Evolutionary conservation across 1,139 yeast genomes (phyloP), one percentile per base, ranked within the genome.

Genomic region (Lodderomyces elongisporus): DNA sequence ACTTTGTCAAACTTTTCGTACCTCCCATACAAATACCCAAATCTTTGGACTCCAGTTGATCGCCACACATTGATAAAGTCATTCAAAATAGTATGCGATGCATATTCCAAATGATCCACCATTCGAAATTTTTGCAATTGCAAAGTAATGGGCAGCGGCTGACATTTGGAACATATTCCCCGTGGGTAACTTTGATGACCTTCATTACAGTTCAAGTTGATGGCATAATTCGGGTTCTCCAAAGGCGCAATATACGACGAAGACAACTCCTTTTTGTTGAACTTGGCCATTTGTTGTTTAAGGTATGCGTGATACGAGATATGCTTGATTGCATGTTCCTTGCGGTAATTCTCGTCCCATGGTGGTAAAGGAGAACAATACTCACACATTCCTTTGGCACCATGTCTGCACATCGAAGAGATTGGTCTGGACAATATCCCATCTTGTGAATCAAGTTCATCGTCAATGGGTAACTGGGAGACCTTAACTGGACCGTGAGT

Each of bases 81-180:
- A 54, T 91, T 85, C 38, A 93, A 74, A 23, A 88, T 73, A 4
- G 68, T 65, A 30, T 88, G 76, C 41, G 76, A 77, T 14, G 88
- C 79, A 57, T 89, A 85, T 56, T 91, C 97, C 20, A 91, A 93
- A 61, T 93, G 97, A 57, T 93, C 99, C 14, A 93, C 95, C 96
- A 91, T 85, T 50, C 99, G 74, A 56, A 85, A 93, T 31, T 73
- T 69, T 56, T 93, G 98, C 54, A 81, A 89, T 54, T 84, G 95
- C 42, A 93, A 66, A 0, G 97, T 88, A 38, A 93, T 87, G 0
- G 96, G 94, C 1, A 95, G 79, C 1, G 98, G 97, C 56, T 89
- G 97, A 57, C 98, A 91, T 56, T 88, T 87, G n/a, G 95, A 83
- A 53, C 98, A 91, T 44, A 91, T 88, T 1, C 97, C 96, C 35